phyloP scores from a whole-genome alignment of 345 rosid species.

The Eucalyptus regnans region DNA sequence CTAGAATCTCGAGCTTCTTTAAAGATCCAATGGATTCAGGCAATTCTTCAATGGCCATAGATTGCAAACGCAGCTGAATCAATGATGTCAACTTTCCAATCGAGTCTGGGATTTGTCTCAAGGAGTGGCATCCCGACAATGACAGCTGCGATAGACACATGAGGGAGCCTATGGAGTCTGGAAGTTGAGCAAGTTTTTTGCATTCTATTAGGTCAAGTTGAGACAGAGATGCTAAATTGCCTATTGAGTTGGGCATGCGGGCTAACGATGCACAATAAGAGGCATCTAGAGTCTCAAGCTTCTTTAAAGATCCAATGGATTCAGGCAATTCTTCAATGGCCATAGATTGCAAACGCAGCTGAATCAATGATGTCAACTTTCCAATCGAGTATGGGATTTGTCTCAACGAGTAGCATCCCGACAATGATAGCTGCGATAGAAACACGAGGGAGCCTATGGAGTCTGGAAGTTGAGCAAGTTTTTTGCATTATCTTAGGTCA shows the following conservation, averaged over 20 bases:
- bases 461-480: no score
- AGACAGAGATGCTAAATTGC: no score
- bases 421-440: no score
- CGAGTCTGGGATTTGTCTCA: neutral
- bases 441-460: no score
- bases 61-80: no score
- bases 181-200: neutral
- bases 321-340: neutral
- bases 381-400: neutral
- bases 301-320: neutral
- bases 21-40: no score
- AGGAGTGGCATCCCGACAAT: neutral
- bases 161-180: neutral
- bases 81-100: neutral
- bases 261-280: neutral
- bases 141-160: no score
- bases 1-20: no score
- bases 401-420: rapidly evolving
- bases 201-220: neutral
- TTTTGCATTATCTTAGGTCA: no score
- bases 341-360: neutral
- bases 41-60: no score
- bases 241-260: neutral
- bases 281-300: neutral
- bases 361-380: neutral